phyloP scores from a whole-genome alignment of 1,284 basidiomycete genomes.

The Rhodotorula glutinis region DNA sequence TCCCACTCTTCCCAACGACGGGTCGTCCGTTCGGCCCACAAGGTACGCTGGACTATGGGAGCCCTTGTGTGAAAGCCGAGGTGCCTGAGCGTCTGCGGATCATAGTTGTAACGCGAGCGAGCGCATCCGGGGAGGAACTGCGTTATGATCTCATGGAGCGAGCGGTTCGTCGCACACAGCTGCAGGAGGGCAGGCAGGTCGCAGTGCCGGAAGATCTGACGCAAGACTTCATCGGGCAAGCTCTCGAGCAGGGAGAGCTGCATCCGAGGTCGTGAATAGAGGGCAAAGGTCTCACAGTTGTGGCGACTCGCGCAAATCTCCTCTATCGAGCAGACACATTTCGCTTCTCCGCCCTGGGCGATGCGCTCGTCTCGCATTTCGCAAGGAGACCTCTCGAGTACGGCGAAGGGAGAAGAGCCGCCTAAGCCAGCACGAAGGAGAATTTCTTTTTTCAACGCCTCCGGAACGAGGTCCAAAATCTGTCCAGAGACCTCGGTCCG shows the following conservation, averaged over 20 bases:
- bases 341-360: no score
- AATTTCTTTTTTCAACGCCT: no score
- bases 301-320: not conserved
- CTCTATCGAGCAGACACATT: not conserved
- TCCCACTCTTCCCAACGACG: not conserved
- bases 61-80: not conserved
- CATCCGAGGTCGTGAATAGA: not conserved
- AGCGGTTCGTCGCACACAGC: conserved; percentile 4
- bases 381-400: no score
- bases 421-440: no score
- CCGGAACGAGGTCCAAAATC: no score
- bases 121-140: not conserved
- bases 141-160: conserved; percentile 8
- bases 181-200: conserved; percentile 1
- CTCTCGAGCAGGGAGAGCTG: conserved; percentile 1
- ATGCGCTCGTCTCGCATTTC: no score
- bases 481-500: no score
- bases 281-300: not conserved
- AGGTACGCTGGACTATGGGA: not conserved
- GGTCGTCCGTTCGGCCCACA: conserved; percentile 6
- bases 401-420: no score
- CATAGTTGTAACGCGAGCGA: not conserved
- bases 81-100: conserved; percentile 10
- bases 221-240: not conserved
- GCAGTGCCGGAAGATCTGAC: not conserved